Evolutionary conservation across 2,329 filamentous ascomycete species (phyloP), one percentile per base, ranked within the genome.

Genomic region (Talaromyces piceae): DNA sequence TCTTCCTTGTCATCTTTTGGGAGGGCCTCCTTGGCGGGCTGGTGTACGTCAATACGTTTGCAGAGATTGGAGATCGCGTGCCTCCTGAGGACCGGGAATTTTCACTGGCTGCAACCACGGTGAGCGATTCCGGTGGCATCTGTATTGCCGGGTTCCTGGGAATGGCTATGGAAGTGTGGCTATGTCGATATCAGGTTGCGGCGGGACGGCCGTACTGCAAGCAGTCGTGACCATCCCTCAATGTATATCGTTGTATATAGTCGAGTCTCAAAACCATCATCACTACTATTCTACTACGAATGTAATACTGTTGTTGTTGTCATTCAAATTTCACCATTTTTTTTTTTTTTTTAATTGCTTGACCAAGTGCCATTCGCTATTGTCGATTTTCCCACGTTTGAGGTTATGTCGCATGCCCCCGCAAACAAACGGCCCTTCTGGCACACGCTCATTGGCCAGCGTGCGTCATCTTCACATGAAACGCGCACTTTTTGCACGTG

Each of bases 41-140:
- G 3, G 93, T 97, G 0, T 98, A 98, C 61, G 91, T 97, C 54
- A 95, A 91, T 62, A 95, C 91, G 0, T 98, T 97, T 68, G 89
- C 91, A 0, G 88, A 94, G 65, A 96, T 98, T 55, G 86, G 89
- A 66, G 89, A 96, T 61, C 83, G 84, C 5, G 83, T 96, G 1
- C 82, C 83, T 0, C 73, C 78, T 4, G 80, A 83, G 27, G 90
- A 96, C 49, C 79, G 91, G 5, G 93, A 98, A 70, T 97, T 97
- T 63, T 94, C 88, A 54, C 73, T 98, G 1, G 84, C 88, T 0
- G 91, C 91, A 0, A 93, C 90, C 2, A 94, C 86, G 23, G 91
- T 96, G 37, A 95, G 89, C 64, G 93, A 97, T 66, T 93, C 88
- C 37, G 91, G 75, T 0, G 91, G 93, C 0, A 95, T 97, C 28